Conservation (phyloP, 805 yeast genomes). For the Cyberlindnera meyerae region DNA sequence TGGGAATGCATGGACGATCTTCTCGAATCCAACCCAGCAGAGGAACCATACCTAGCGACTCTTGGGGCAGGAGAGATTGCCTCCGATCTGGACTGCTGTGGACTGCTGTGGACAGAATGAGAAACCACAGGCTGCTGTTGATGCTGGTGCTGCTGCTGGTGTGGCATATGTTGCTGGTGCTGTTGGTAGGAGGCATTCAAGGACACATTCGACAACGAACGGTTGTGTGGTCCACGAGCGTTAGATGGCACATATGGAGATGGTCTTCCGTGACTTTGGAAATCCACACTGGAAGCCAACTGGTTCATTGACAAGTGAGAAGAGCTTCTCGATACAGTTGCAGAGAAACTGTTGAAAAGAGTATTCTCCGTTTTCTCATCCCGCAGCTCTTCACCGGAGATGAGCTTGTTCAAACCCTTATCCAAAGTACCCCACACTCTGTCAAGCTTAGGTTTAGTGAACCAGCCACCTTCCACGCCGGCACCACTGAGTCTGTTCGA, state of each 20-base stretch:
- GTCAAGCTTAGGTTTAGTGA: constrained; percentile 71
- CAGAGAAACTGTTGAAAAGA: constrained; percentile 68
- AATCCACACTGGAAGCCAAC: constrained; percentile 4
- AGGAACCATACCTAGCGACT: constrained; percentile 13
- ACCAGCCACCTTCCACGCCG: constrained; percentile 60
- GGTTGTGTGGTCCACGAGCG: no score
- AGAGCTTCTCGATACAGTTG: constrained; percentile 56
- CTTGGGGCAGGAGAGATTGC: constrained; percentile 15
- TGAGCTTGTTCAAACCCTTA: constrained; percentile 70
- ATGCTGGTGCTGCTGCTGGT: no score
- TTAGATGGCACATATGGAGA: background rate
- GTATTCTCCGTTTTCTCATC: constrained; percentile 37
- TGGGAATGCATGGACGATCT: constrained; percentile 21
- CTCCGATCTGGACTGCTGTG: constrained; percentile 1
- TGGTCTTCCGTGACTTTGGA: constrained; percentile 1
- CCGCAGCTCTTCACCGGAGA: constrained; percentile 75
- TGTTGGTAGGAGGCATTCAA: no score
- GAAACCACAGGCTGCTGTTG: constrained; percentile 1
- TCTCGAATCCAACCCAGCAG: constrained; percentile 15
- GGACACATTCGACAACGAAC: no score
- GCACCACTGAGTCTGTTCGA: constrained; percentile 43
- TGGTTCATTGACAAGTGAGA: constrained; percentile 21
- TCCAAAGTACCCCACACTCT: constrained; percentile 87
- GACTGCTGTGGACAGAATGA: constrained; percentile 4
- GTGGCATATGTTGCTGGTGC: no score